Evolutionary conservation across 352 stramenopile genomes (phyloP), one percentile per base, ranked within the genome.

Genomic region (Globisporangium carolinianum): DNA sequence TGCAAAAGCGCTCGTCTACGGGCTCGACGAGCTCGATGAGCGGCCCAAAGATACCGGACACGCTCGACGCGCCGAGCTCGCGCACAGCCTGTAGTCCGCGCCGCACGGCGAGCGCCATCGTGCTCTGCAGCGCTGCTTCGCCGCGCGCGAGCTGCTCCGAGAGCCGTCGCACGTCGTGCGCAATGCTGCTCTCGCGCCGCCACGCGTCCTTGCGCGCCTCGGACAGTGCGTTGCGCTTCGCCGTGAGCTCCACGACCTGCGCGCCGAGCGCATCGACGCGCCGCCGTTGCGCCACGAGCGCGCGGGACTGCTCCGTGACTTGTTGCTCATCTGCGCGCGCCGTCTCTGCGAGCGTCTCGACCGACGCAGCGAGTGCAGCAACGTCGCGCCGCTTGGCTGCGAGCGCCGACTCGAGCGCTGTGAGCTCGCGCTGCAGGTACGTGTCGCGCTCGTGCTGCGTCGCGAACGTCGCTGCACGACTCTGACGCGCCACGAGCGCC

Each of bases 11-110:
- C 37, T 96, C 80, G 37, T 92, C 85, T 0, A 84, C 70, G 36
- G 85, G 86, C 55, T 79, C 76, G 43, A 99, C 87, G 41, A 99
- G 94, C 37, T 99, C 96, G 58, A 99, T 96, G 18, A 99, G 62
- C n/a, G 96, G 91, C 6, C 97, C 97, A 72, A 95, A 97, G 52
- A 98, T 85, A 9, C 84, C 86, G 46, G 69, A 62, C 39, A 94
- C 71, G 11, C 83, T 57, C 24, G 24, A 24, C 41, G 86, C 67
- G 6, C 95, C 86, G 76, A 98, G 97, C 43, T 94, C 76, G 4
- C 83, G 73, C 8, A 96, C 72, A 37, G 87, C 89, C 45, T 89
- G 73, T 5, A 97, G 67, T 51, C 88, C 88, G 43, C 87, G 77
- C 10, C 83, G 83, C 32, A 96, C 82, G n/a, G 89, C 85, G 55